A percentile compares a stretch with the other conserved stretches of the same genome.
Conservation (phyloP, 495 filamentous ascomycete species). For the Daldinia bambusicola region DNA sequence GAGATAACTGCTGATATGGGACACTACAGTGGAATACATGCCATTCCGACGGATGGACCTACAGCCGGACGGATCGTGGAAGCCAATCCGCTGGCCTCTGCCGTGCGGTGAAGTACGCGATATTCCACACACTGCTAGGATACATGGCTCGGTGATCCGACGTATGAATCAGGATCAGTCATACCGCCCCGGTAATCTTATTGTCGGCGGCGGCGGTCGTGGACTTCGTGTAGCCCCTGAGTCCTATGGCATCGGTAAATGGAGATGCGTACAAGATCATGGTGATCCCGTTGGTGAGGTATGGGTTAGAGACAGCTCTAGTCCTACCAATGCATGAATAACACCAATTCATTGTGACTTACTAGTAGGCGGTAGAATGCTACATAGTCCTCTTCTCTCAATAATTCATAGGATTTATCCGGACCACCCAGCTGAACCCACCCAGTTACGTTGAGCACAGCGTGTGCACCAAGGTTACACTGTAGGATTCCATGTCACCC, state of each 20-base stretch:
- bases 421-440: background rate
- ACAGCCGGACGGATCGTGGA: slow-evolving; percentile 78
- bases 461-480: background rate
- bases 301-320: slow-evolving; percentile 54
- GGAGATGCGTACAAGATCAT: slow-evolving; percentile 70
- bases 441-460: background rate
- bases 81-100: slow-evolving; percentile 81
- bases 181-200: slow-evolving; percentile 84
- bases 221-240: slow-evolving; percentile 68
- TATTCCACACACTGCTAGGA: slow-evolving; percentile 74
- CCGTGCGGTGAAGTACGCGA: slow-evolving; percentile 84
- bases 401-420: background rate
- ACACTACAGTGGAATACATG: slow-evolving; percentile 72
- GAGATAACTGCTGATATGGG: slow-evolving; percentile 8
- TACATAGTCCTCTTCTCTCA: background rate
- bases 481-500: slow-evolving; percentile 7
- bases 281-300: slow-evolving; percentile 75
- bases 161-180: slow-evolving; percentile 71
- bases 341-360: background rate
- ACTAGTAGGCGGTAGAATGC: background rate
- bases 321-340: background rate
- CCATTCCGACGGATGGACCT: slow-evolving; percentile 89
- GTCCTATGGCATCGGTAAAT: slow-evolving; percentile 74
- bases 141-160: slow-evolving; percentile 78
- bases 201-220: slow-evolving; percentile 81